Percentiles rank a stretch among this genome's conserved stretches.
Evolutionary conservation across 768 basidiomycete genomes (phyloP).

Genomic region (Rhodotorula kratochvilovae): DNA sequence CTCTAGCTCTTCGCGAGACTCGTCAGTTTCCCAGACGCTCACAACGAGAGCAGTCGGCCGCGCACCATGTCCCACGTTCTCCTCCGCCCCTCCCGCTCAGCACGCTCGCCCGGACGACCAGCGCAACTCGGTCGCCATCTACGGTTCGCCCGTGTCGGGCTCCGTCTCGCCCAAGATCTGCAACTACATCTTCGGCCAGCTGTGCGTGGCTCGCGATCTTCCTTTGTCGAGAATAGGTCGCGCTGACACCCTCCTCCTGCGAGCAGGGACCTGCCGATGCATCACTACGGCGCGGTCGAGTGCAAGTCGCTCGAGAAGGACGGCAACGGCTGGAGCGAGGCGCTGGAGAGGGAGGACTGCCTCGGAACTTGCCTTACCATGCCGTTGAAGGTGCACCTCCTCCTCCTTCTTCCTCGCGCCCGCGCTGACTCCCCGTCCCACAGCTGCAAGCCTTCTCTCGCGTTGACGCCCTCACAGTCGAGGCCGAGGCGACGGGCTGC

Average conservation of each 20-base stretch:
- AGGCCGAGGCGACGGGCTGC: neutral
- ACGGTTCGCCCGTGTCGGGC: neutral
- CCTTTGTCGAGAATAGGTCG: no score
- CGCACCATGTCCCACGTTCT: neutral
- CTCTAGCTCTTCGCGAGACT: no score
- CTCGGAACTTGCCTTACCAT: slow-evolving; percentile 2
- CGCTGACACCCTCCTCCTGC: neutral
- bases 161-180: slow-evolving; percentile 45
- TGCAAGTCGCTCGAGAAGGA: slow-evolving; percentile 42
- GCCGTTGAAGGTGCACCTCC: neutral
- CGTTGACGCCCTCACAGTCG: neutral
- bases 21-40: no score
- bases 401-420: no score
- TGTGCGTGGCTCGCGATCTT: slow-evolving; percentile 11
- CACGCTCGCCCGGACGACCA: neutral
- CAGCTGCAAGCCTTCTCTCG: neutral
- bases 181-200: slow-evolving; percentile 47
- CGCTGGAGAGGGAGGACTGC: neutral
- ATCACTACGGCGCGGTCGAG: neutral
- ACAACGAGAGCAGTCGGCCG: no score
- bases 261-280: neutral
- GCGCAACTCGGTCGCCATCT: neutral
- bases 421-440: no score
- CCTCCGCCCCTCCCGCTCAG: no score
- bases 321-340: slow-evolving; percentile 26